phyloP scores from a whole-genome alignment of 2,329 filamentous ascomycete genomes.

The Periconia sp. region DNA sequence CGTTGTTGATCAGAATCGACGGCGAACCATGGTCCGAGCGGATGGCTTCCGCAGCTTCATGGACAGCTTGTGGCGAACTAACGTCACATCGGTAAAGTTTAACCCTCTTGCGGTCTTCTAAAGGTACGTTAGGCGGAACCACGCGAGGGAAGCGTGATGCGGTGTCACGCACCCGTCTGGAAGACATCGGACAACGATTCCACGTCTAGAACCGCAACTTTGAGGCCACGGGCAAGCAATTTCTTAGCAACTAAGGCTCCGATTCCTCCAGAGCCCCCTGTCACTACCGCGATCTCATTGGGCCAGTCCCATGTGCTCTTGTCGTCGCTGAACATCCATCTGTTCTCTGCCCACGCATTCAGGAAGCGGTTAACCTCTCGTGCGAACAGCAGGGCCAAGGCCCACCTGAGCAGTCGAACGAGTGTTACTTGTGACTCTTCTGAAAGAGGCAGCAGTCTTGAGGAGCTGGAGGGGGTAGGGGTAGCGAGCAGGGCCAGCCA shows the following conservation, averaged over 20 bases:
- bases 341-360: conserved; percentile 44
- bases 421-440: conserved; percentile 28
- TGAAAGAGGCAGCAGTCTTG: conserved; percentile 30
- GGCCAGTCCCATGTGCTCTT: conserved; percentile 37
- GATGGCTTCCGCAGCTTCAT: conserved; percentile 35
- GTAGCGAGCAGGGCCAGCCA: conserved; percentile 21
- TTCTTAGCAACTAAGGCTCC: conserved; percentile 41
- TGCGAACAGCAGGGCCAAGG: conserved; percentile 27
- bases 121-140: conserved; percentile 16
- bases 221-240: conserved; percentile 37
- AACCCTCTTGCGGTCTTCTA: conserved; percentile 29
- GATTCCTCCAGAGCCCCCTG: conserved; percentile 45
- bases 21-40: conserved; percentile 39
- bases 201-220: conserved; percentile 44
- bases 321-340: conserved; percentile 45
- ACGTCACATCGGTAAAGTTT: conserved; percentile 42
- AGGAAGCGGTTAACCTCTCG: conserved; percentile 33
- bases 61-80: conserved; percentile 36
- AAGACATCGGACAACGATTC: conserved; percentile 35
- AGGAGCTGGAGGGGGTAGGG: conserved; percentile 24
- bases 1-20: conserved; percentile 46
- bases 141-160: conserved; percentile 1
- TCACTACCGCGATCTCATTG: conserved; percentile 43
- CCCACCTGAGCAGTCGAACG: conserved; percentile 33
- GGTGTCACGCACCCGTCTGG: conserved; percentile 26